Evolutionary conservation across 1,284 basidiomycete species (phyloP).

Genomic region (Rhizoctonia solani): DNA sequence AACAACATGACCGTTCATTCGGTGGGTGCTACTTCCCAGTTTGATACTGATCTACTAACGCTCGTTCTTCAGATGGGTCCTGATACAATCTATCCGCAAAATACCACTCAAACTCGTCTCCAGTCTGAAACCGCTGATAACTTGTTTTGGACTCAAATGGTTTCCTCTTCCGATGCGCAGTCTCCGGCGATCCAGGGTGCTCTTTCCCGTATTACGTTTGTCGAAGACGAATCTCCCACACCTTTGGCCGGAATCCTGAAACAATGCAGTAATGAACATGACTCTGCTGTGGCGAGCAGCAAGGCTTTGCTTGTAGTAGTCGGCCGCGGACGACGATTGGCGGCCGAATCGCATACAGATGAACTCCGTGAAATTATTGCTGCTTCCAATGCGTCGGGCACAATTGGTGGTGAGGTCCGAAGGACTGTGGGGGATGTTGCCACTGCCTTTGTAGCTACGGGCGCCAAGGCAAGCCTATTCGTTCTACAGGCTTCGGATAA

Average conservation of each 20-base stretch:
- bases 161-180: slow-evolving; percentile 46
- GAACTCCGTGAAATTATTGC: slow-evolving; percentile 49
- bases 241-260: slow-evolving; percentile 62
- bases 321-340: slow-evolving; percentile 49
- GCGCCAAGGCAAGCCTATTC: slow-evolving; percentile 63
- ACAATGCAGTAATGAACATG: slow-evolving; percentile 41
- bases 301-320: slow-evolving; percentile 54
- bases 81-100: slow-evolving; percentile 69
- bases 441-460: slow-evolving; percentile 52
- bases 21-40: slow-evolving; percentile 43
- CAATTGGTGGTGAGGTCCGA: slow-evolving; percentile 52
- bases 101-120: slow-evolving; percentile 64
- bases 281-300: slow-evolving; percentile 44
- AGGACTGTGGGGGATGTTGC: slow-evolving; percentile 53
- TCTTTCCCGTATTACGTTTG: slow-evolving; percentile 59
- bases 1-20: slow-evolving; percentile 53
- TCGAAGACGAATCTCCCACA: slow-evolving; percentile 54
- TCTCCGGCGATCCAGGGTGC: slow-evolving; percentile 47
- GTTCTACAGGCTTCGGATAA: slow-evolving; percentile 63
- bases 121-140: slow-evolving; percentile 77
- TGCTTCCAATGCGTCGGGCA: slow-evolving; percentile 62
- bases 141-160: slow-evolving; percentile 64
- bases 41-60: neutral
- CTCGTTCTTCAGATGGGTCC: slow-evolving; percentile 47
- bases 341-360: slow-evolving; percentile 43